These are phyloP conservation scores for Aspergillus taichungensis DNA, from an alignment of 495 filamentous ascomycete genomes.

Conservation along the genomic window DNA sequence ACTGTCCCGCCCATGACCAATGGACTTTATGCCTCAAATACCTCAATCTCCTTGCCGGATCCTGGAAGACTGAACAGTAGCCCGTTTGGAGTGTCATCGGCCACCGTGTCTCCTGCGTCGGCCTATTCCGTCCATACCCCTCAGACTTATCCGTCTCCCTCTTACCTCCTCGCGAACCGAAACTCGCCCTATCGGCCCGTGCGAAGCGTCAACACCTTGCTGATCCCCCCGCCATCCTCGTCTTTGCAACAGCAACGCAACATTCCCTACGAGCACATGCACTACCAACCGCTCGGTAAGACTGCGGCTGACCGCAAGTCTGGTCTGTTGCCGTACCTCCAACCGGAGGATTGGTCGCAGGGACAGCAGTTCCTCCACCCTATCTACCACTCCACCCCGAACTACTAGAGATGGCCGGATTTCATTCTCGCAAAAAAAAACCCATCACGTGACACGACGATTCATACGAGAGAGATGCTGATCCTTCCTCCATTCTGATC, in stretches of 20 bases:
- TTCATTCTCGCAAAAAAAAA: constrained; percentile 11
- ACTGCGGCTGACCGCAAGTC: constrained; percentile 63
- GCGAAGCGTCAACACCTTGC: constrained; percentile 75
- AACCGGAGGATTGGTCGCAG: constrained; percentile 40
- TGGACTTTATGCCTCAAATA: constrained; percentile 35
- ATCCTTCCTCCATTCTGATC: constrained; percentile 4
- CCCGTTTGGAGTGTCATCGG: constrained; percentile 29
- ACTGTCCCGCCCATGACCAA: constrained; percentile 24
- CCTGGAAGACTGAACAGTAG: constrained; percentile 31
- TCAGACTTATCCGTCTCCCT: constrained; percentile 51
- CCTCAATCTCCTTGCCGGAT: constrained; percentile 43
- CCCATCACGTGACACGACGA: constrained; percentile 16
- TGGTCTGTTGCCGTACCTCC: constrained; percentile 71
- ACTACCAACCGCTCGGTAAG: constrained; percentile 85
- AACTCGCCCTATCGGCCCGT: constrained; percentile 90
- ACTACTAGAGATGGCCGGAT: constrained; percentile 18
- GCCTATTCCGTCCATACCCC: constrained; percentile 39
- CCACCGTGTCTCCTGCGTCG: constrained; percentile 32
- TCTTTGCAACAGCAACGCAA: constrained; percentile 64
- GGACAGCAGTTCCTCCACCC: constrained; percentile 20
- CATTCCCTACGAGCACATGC: constrained; percentile 74
- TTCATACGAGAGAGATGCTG: constrained; percentile 14
- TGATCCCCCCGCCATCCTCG: constrained; percentile 77
- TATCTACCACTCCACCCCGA: constrained; percentile 35
- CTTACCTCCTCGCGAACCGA: constrained; percentile 51